phyloP scores from a whole-genome alignment of 331 rosid species.

The Pyracantha coccinea region DNA sequence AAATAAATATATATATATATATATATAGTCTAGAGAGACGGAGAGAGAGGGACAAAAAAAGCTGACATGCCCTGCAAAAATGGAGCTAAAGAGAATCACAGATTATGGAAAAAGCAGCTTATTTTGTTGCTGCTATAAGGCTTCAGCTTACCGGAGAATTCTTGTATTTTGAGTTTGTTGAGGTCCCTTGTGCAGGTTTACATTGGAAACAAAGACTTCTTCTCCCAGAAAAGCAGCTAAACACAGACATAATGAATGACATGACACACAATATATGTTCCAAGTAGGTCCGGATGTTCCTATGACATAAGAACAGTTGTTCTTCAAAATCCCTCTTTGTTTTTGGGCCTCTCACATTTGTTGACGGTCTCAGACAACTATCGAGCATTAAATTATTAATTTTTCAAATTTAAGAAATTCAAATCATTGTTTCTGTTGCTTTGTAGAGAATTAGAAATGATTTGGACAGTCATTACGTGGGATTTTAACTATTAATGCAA shows the following conservation, averaged over 20 bases:
- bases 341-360: neutral
- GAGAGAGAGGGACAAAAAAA: too few species aligned
- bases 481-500: neutral
- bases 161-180: neutral
- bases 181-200: neutral
- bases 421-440: neutral
- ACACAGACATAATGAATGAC: neutral
- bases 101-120: neutral
- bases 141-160: neutral
- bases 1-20: too few species aligned
- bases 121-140: too few species aligned
- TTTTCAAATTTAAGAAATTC: neutral
- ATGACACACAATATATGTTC: neutral
- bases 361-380: neutral
- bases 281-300: slow-evolving; percentile 20
- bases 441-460: neutral
- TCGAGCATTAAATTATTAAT: neutral
- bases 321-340: neutral
- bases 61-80: too few species aligned
- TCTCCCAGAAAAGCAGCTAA: slow-evolving; percentile 16
- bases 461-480: too few species aligned
- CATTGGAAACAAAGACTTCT: neutral
- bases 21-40: too few species aligned
- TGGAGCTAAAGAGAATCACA: neutral
- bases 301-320: neutral